Evolutionary conservation across 2,329 filamentous ascomycete species (phyloP), one percentile per base, ranked within the genome.

Genomic region (Lecanicillium sp.): DNA sequence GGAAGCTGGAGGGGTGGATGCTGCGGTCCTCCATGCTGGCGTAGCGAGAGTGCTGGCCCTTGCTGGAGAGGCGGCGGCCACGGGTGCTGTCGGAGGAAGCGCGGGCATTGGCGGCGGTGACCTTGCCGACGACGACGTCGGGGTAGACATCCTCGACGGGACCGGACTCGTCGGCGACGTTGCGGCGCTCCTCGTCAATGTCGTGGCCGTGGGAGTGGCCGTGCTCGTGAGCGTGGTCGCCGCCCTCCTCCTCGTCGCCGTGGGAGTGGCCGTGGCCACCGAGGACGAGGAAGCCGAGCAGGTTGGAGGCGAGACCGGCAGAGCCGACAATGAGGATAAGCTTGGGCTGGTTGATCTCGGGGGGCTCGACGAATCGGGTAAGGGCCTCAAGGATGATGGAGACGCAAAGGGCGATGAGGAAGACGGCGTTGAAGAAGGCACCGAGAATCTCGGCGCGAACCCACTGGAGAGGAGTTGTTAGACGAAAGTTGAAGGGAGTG

Each of bases 351-450:
- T 75, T 75, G 60, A 98, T 90, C 62, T 87, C 82, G 59, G 91
- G 90, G 7, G 90, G 90, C 60, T 97, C 89, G 61, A 97, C 78
- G 57, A 98, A 86, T 61, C 93, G 86, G 59, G 90, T 89, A 52
- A 96, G 79, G 14, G 93, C 93, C 68, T 98, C 93, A 59, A 98
- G 83, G 61, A 97, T 87, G 67, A 98, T 98, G 43, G 91, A 94
- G 49, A 98, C 76, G 70, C 93, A 98, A 8, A 98, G 79, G 7
- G 93, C 93, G 61, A 98, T 93, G 37, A 98, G 77, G 72, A 98
- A 98, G 38, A 97, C 91, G 56, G 93, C 93, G 61, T 98, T 98
- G 69, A 97, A 88, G 58, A 97, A 84, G 40, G 93, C 93, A 61
- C 93, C 93, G 5, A 98, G 77, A 10, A 95, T 97, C 73, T 98